phyloP scores from a whole-genome alignment of 345 rosid species.

The Turritis glabra region DNA sequence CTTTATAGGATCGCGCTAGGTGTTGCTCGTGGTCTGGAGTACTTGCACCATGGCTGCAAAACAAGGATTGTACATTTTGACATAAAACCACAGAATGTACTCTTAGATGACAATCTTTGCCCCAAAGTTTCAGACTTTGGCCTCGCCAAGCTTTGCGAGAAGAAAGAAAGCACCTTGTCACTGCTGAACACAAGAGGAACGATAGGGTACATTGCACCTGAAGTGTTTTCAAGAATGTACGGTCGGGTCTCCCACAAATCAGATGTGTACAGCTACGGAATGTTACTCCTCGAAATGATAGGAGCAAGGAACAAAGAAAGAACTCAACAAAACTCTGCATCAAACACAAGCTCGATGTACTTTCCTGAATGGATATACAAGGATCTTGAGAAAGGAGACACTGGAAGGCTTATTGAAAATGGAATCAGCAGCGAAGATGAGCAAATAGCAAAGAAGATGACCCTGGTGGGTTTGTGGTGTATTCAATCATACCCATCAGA shows the following conservation, averaged over 20 bases:
- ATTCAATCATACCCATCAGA: constrained; percentile 37
- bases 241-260: constrained; percentile 45
- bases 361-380: constrained; percentile 39
- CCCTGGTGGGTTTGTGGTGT: constrained; percentile 28
- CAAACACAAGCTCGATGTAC: constrained; percentile 29
- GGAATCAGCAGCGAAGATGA: constrained; percentile 1
- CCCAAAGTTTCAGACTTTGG: constrained; percentile 59
- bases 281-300: constrained; percentile 47
- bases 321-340: constrained; percentile 8
- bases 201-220: constrained; percentile 50
- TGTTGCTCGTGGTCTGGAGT: constrained; percentile 51
- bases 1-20: constrained; percentile 35
- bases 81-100: constrained; percentile 51
- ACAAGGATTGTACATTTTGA: constrained; percentile 56
- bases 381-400: constrained; percentile 14
- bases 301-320: constrained; percentile 33
- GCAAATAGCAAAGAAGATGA: constrained; percentile 26
- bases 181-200: constrained; percentile 46
- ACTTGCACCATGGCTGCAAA: constrained; percentile 54
- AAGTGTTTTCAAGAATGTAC: constrained; percentile 36
- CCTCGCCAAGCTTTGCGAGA: constrained; percentile 47
- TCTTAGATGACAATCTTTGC: constrained; percentile 40
- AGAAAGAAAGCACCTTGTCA: constrained; percentile 40
- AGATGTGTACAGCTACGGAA: constrained; percentile 54
- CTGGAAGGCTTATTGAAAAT: not conserved